Percentiles rank a stretch among this genome's conserved stretches.
phyloP scores from a whole-genome alignment of 2,329 filamentous ascomycete species.

The Esteya vermicola region DNA sequence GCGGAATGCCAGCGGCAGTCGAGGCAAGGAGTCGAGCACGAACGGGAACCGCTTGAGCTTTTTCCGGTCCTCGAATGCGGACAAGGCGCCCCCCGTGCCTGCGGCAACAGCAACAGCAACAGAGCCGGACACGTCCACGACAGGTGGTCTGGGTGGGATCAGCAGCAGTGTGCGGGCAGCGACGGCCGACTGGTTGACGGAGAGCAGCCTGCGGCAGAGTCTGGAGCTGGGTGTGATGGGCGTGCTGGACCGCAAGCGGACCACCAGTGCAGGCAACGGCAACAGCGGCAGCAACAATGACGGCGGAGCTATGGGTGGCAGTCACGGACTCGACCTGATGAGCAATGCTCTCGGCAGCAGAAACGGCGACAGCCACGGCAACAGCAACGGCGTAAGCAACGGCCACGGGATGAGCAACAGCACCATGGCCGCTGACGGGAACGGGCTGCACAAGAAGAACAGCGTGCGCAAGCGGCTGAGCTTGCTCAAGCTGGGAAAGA shows the following conservation, averaged over 20 bases:
- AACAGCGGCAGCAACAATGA: background rate
- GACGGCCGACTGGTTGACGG: background rate
- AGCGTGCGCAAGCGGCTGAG: constrained; percentile 69
- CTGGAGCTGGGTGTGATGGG: background rate
- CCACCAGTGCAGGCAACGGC: background rate
- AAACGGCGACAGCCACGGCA: no score
- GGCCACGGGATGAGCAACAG: background rate
- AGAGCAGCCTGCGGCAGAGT: background rate
- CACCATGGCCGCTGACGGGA: constrained; percentile 5
- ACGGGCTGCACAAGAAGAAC: constrained; percentile 32
- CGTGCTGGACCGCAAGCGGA: background rate
- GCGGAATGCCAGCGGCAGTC: no score
- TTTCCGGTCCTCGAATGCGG: constrained; percentile 21
- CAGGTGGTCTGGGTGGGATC: no score
- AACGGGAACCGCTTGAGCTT: constrained; percentile 27
- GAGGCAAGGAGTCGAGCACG: constrained; percentile 18
- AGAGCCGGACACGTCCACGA: no score
- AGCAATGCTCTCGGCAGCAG: no score
- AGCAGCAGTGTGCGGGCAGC: no score
- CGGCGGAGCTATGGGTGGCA: background rate
- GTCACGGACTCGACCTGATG: background rate
- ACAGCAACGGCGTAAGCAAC: constrained; percentile 1
- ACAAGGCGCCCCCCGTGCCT: constrained; percentile 2
- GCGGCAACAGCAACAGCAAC: background rate
- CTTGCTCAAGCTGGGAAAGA: constrained; percentile 60